Base-by-base conservation (phyloP, 2,329 filamentous ascomycete genomes). In the Fusarium kyushuense region DNA sequence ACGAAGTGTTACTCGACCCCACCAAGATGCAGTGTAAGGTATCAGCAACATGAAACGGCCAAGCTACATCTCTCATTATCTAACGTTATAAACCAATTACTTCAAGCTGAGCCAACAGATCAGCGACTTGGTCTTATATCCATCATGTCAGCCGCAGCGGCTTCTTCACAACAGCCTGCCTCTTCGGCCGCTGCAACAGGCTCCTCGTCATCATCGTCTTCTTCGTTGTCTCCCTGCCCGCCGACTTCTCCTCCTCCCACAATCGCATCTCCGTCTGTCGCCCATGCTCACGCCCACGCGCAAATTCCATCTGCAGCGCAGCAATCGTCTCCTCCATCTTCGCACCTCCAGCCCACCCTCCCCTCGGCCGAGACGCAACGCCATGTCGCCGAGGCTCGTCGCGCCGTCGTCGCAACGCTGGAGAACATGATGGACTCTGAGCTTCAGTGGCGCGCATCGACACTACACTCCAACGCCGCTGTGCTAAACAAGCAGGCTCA, bases 371-470 rank as follows among this genome's bases (percentile, higher is more conserved):
- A 80, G 52, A 79, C 83, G 51, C 79, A 82, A 73, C 80, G 79
- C 9, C 82, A 84, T 73, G 81, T 89, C 21, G 77, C 82, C 48
- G 84, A 89, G 74, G 87, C 88, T 38, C 87, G 88, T 66, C 77
- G 81, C 30, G 87, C 86, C 11, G 82, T 90, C 53, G 81, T 89
- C 33, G 88, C 88, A 23, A 86, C 85, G 46, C 84, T 94, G 53
- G 89, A 90, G 73, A 90, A 91, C 76, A 86, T 89, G 71, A 84
- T 94, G 69, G 90, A 93, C 80, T 80, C 84, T 45, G 86, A 91
- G 74, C 86, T 94, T 49, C 86, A 88, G 69, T 85, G 86, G 58
- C 90, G 92, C 64, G 92, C 92, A 17, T 78, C 83, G 17, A 86
- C 89, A 67, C 83, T 96, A 52, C 92, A 95, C 81, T 78, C 82